Evolutionary conservation across 257 asterid species (phyloP).

Genomic region (Solanum peruvianum): DNA sequence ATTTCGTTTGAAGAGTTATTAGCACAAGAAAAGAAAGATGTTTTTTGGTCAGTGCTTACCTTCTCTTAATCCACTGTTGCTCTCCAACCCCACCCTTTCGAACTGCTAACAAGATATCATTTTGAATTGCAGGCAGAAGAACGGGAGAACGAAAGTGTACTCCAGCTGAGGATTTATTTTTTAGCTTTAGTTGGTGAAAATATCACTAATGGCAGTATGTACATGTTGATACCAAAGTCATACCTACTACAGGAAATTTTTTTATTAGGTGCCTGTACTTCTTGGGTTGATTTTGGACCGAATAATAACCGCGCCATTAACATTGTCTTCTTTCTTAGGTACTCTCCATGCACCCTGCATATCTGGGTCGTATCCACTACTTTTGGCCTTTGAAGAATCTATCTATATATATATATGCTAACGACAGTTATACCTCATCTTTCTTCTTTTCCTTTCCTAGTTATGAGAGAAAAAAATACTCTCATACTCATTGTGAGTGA

Average conservation of each 20-base stretch:
- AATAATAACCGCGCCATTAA: neutral
- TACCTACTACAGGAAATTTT: constrained; percentile 30
- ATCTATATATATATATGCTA: neutral
- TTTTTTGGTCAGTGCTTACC: constrained; percentile 44
- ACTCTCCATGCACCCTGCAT: neutral
- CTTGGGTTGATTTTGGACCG: constrained; percentile 11
- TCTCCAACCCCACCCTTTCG: neutral
- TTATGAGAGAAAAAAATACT: neutral
- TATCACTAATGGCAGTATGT: constrained; percentile 17
- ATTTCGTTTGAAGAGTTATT: constrained; percentile 78
- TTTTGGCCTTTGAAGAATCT: neutral
- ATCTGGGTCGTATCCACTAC: neutral
- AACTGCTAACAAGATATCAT: neutral
- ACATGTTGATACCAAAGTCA: constrained; percentile 18
- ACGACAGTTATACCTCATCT: neutral
- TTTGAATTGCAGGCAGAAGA: constrained; percentile 56
- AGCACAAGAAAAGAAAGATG: constrained; percentile 74
- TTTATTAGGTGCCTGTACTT: constrained; percentile 21
- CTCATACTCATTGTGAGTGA: neutral
- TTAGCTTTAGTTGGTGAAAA: constrained; percentile 4
- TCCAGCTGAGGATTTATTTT: constrained; percentile 12
- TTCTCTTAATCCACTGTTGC: neutral
- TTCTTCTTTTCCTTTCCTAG: neutral
- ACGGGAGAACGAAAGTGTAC: constrained; percentile 38
- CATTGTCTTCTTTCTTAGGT: neutral